A percentile compares a stretch with the other conserved stretches of the same genome.
Conservation (phyloP, 1,284 basidiomycete genomes). For the Cronartium quercuum region DNA sequence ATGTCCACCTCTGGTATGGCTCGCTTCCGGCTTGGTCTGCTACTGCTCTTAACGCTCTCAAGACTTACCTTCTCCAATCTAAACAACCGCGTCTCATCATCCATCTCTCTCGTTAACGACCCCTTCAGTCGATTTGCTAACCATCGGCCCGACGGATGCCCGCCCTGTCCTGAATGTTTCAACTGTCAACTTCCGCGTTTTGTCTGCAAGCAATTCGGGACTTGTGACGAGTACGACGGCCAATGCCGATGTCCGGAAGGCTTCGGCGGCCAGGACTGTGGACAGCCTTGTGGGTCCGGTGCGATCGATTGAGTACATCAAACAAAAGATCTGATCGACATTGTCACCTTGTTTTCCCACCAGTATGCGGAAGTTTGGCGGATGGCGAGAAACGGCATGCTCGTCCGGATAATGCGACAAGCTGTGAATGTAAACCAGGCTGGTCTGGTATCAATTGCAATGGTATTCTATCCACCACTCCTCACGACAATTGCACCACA, state of each 20-base stretch:
- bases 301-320: background rate
- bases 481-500: background rate
- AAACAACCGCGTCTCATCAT: background rate
- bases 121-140: background rate
- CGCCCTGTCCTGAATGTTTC: constrained; percentile 53
- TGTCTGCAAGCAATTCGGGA: constrained; percentile 71
- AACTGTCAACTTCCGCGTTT: constrained; percentile 77
- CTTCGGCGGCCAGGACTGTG: constrained; percentile 83
- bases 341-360: constrained; percentile 52
- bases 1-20: too few relatives aligned
- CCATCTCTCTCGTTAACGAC: background rate
- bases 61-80: background rate
- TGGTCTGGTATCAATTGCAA: constrained; percentile 97
- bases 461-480: constrained; percentile 54
- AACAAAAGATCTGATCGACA: background rate
- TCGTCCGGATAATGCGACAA: constrained; percentile 62
- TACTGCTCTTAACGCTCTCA: too few relatives aligned
- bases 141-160: constrained; percentile 41
- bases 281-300: constrained; percentile 63
- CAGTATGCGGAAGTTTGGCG: constrained; percentile 72
- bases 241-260: constrained; percentile 84
- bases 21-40: too few relatives aligned
- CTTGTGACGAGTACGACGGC: constrained; percentile 78
- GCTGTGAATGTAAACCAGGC: constrained; percentile 81
- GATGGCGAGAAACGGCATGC: constrained; percentile 79